phyloP scores from a whole-genome alignment of 305 asterid species.

The Fraxinus platypoda region DNA sequence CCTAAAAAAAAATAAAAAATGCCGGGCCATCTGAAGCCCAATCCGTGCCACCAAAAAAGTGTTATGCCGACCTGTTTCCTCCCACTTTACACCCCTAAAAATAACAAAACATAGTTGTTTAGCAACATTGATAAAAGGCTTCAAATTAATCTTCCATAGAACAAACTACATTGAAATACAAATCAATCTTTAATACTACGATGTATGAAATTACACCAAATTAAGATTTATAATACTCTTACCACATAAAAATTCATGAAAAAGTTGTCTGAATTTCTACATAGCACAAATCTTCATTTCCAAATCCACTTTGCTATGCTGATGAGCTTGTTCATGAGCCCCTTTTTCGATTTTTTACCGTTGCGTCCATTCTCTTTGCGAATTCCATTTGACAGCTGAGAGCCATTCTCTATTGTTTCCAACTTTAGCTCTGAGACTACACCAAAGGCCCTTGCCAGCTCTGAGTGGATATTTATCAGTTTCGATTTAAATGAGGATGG shows the following conservation, averaged over 20 bases:
- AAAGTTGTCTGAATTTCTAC: not conserved
- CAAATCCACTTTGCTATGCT: slow-evolving; percentile 13
- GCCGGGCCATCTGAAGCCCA: not conserved
- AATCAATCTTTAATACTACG: not conserved
- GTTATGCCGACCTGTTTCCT: not conserved
- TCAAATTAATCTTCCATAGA: not conserved
- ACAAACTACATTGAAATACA: not conserved
- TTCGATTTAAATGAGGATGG: slow-evolving; percentile 7
- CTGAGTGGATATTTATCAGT: not conserved
- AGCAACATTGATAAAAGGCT: not conserved
- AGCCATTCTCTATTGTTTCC: not conserved
- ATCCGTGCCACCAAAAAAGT: not conserved
- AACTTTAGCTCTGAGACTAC: not conserved
- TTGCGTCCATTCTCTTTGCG: not conserved
- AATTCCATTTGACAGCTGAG: not conserved
- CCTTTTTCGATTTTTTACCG: not conserved
- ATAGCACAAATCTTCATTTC: slow-evolving; percentile 9
- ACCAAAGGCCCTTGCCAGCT: slow-evolving; percentile 20
- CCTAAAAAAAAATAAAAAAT: too few species aligned
- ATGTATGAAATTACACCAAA: not conserved
- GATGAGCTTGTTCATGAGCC: slow-evolving; percentile 8
- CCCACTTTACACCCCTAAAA: not conserved
- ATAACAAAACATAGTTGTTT: not conserved
- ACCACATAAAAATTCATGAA: not conserved
- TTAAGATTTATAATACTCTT: not conserved